Base-by-base conservation (phyloP, 1,284 basidiomycete species). In the Dichomitus squalens region DNA sequence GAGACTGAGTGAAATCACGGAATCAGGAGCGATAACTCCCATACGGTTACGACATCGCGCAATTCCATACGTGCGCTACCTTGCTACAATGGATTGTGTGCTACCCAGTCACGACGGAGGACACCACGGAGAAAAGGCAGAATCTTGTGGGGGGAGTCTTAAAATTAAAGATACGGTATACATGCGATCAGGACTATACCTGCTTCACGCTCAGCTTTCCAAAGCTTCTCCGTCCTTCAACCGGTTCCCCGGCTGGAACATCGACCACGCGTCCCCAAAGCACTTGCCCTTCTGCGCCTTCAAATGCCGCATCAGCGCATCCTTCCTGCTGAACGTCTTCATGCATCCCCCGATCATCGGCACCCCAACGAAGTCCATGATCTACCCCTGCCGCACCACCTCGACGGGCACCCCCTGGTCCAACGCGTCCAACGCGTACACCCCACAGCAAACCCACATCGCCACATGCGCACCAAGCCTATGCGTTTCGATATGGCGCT, bases 231-330 rank as follows among this genome's bases (percentile, higher is more conserved):
- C n/a, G n/a, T n/a, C n/a, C n/a, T n/a, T n/a, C n/a, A n/a, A n/a
- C n/a, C n/a, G n/a, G 27, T 52, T 52, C 41, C 39, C 50, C 29
- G 18, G 39, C 29, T 43, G 50, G 14, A 34, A 35, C 29, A 23
- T 7, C 20, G 27, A 38, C 25, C 11, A 14, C 56, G 51, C n/a
- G 66, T 63, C 16, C 18, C 76, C 75, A 16, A 75, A 64, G 60
- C 81, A 83, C 12, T 27, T 52, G 29, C 75, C 74, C 23, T 77
- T 77, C 7, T 60, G 55, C 50, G 81, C 81, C 51, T 78, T 75
- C 41, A 83, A 66, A 65, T 86, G 84, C 31, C 84, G 76, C 63
- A 77, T 80, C 58, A 85, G 72, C 5, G 85, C 83, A 57, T 86
- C 84, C n/a, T 75, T 71, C 49, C 84, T 75, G 57, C 82, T 83